Base-by-base conservation (phyloP, 2,329 filamentous ascomycete species). In the Aspergillus texensis region DNA sequence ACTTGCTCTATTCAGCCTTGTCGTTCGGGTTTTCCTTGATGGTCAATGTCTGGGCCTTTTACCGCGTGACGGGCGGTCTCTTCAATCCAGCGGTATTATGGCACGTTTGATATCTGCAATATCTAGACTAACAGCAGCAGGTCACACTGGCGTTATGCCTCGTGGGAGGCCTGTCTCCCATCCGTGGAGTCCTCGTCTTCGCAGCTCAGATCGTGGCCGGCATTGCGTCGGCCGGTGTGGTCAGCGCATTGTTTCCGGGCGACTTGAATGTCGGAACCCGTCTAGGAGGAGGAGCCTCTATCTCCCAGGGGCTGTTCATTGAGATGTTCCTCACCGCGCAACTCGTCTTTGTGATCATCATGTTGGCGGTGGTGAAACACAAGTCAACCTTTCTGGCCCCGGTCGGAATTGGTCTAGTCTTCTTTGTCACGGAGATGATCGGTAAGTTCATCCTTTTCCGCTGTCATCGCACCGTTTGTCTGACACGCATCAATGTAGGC, bases 351-450 rank as follows among this genome's bases (percentile, higher is more conserved):
- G 85, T 88, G 3, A 86, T 91, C 34, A 86, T 88, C 74, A 89
- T 92, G 85, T 82, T 92, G 52, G 89, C 89, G 0, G 86, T 87
- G 4, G 89, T 92, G 74, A 92, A 93, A 78, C 89, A 92, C 75
- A 88, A 88, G 52, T 86, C 87, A 2, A 93, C 90, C 0, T 91
- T 84, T 72, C 78, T 92, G 1, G 90, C 90, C 0, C 90, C 91
- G 0, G 79, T 93, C 4, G 89, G 88, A 14, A 91, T 93, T 68
- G 91, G 91, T 1, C 77, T 92, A 2, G 82, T 89, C 0, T 83
- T 93, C 59, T 92, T 93, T 74, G 84, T 92, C 50, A 80, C 81
- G 0, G 82, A 87, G 62, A 65, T 87, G 57, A 77, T 81, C 4
- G 84, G 82, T 76, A 72, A 36, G 71, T 65, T 9, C 1, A 6